Evolutionary conservation across 305 asterid species (phyloP).

Genomic region (Andrographis paniculata): DNA sequence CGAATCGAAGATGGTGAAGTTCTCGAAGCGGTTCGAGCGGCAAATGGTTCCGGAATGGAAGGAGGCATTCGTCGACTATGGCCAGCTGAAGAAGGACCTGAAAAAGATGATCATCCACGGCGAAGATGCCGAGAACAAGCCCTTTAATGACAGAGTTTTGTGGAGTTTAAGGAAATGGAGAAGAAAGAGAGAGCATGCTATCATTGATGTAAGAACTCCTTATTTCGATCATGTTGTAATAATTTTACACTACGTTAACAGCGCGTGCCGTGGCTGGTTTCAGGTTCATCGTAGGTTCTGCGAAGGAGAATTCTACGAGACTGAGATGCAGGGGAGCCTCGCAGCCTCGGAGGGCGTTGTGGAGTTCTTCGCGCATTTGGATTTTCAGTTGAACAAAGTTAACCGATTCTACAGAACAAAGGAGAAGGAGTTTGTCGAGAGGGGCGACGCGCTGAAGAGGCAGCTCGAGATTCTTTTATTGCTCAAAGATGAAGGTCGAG

Average conservation of each 20-base stretch:
- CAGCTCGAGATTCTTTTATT: slow-evolving; percentile 74
- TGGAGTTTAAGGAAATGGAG: slow-evolving; percentile 34
- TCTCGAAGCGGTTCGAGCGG: slow-evolving; percentile 80
- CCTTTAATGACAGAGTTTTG: slow-evolving; percentile 18
- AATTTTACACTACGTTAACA: too few species aligned
- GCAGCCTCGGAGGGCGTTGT: slow-evolving; percentile 55
- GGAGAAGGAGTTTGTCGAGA: slow-evolving; percentile 73
- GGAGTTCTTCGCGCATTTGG: slow-evolving; percentile 67
- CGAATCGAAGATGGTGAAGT: slow-evolving; percentile 96
- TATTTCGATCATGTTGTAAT: too few species aligned
- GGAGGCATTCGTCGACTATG: slow-evolving; percentile 86
- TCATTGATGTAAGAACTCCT: too few species aligned
- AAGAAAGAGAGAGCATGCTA: slow-evolving; percentile 34
- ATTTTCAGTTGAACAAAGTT: slow-evolving; percentile 83
- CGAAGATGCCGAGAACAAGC: slow-evolving; percentile 12
- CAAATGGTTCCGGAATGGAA: slow-evolving; percentile 92
- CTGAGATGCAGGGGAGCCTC: slow-evolving; percentile 64
- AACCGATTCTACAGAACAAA: slow-evolving; percentile 61
- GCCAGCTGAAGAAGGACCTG: slow-evolving; percentile 67
- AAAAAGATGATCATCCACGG: slow-evolving; percentile 46
- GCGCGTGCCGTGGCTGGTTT: too few species aligned
- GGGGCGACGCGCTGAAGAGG: slow-evolving; percentile 65
- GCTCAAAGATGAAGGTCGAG: slow-evolving; percentile 44
- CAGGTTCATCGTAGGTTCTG: slow-evolving; percentile 68
- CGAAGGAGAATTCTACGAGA: slow-evolving; percentile 56